Evolutionary conservation across 2,329 filamentous ascomycete species (phyloP), one percentile per base, ranked within the genome.

Genomic region (Alternaria atra): DNA sequence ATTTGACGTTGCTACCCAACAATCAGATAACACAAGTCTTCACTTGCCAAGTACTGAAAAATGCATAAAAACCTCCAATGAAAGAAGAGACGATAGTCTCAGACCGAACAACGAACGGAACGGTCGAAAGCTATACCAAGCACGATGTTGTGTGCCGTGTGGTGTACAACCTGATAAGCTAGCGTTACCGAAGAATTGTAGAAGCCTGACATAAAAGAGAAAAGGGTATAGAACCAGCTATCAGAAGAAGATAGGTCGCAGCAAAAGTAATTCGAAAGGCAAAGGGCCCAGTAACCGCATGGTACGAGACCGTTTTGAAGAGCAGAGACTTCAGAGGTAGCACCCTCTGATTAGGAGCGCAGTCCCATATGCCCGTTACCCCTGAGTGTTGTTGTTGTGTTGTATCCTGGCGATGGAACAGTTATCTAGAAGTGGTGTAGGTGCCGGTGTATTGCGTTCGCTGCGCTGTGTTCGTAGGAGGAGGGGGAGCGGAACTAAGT

Each of bases 391-490:
- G 44, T 43, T 25, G 23, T 23, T 58, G 17, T 61, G 7, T 56
- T 27, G 30, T 32, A 23, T 25, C n/a, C 10, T 23, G 17, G 29
- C 27, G 13, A 25, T 42, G 20, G 58, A 35, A 37, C 5, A 32
- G 12, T 42, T 71, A 74, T 64, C 70, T 65, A 47, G 68, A 63
- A 29, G 63, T 60, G 3, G 65, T 60, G 30, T 73, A 74, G 48
- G 65, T 60, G 10, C 66, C 67, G 43, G 60, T 55, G 43, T 70
- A 70, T 58, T 68, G 71, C 37, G 39, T 25, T 42, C 39, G 60
- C 50, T 70, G 68, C 32, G 61, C 59, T 46, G 30, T 57, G 50
- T 52, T 72, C 23, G 67, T 55, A 34, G 61, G 55, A 13, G 71
- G 50, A 37, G 46, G 46, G 3, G 39, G 39, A 15, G 60, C 47